Base-by-base conservation (phyloP, 2,329 filamentous ascomycete genomes). In the Fusarium bulbicola region DNA sequence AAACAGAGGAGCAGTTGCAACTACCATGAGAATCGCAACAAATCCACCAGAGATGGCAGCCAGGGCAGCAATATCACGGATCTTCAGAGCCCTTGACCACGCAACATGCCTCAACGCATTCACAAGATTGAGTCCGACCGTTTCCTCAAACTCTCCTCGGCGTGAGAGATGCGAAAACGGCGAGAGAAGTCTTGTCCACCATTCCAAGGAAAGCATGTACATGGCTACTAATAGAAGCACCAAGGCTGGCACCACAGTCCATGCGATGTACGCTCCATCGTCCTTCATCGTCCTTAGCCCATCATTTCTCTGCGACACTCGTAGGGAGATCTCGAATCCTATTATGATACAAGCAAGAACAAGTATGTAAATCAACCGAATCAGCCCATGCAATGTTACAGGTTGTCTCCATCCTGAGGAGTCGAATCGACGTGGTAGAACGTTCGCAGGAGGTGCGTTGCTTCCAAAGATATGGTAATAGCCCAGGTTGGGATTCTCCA, bases 201-300 rank as follows among this genome's bases (percentile, higher is more conserved):
- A 80, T 53, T 83, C 82, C 1, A 79, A 72, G 1, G 78, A 63
- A 16, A 73, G 71, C 64, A 82, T 77, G 58, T 82, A 81, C 43
- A 79, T 59, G 4, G 79, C 77, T 6, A 83, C 63, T 2, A 77
- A 28, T 0, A 77, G 72, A 4, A 83, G 63, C 5, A 80, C 59
- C 11, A 81, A 26, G 2, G 80, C 78, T 1, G 82, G 81, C 1
- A 79, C 72, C 1, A 77, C 78, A 6, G 81, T 83, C 82, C 82
- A 84, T 5, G 81, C 59, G 28, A 83, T 66, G 54, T 83, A 81
- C 7, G 74, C 59, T 26, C 77, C 75, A 32, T 78, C 75, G 10
- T 79, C 72, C 3, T 59, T 67, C 26, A 82, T 77, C 6, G 79
- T 79, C 0, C 71, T 75, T 7, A 84, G 64, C 0, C 83, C 82